Base-by-base conservation (phyloP, 23 red algal genomes). In the Pyropia yezoensis region DNA sequence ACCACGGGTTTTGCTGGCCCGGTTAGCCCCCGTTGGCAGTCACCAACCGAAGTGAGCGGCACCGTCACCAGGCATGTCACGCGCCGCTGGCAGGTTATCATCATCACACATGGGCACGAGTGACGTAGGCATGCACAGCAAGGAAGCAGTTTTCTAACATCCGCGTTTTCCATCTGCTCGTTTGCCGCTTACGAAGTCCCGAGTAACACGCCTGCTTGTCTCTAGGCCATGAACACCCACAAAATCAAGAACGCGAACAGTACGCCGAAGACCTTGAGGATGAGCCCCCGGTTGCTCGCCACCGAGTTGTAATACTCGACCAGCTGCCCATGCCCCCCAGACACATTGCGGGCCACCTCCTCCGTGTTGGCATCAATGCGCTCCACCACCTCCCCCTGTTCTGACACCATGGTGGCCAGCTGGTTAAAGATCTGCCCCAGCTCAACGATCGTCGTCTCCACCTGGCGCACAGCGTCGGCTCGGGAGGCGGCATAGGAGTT, bases 391-490 rank as follows among this genome's bases (percentile, higher is more conserved):
- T 98, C 94, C 26, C 94, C 94, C 67, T 98, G 94, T 55, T 98
- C 94, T 1, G 85, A 74, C 33, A 98, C 94, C 94, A 98, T 98
- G 13, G 78, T 89, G 8, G 94, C 84, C 8, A 98, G 78, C 73
- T 98, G 94, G 63, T 90, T 83, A 65, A 98, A 98, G 55, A 98
- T 98, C 65, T 98, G 94, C n/a, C 94, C 94, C 18, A 98, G 59
- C 65, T 98, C 94, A 6, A 91, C 85, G 67, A 98, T 98, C 25
- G 94, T 98, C 28, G 75, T 86, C 61, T 98, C 94, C 13, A 98
- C 88, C 45, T 90, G 85, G 51, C 78, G 52, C 18, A 91, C 94
- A 14, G 94, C 94, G 27, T 89, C 85, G 14, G 94, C 86, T 5
- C 94, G 81, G 39, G 85, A 75, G 25, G 88, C 59, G 17, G 80